phyloP scores from a whole-genome alignment of 2,329 filamentous ascomycete species.

The Sclerotinia trifoliorum region DNA sequence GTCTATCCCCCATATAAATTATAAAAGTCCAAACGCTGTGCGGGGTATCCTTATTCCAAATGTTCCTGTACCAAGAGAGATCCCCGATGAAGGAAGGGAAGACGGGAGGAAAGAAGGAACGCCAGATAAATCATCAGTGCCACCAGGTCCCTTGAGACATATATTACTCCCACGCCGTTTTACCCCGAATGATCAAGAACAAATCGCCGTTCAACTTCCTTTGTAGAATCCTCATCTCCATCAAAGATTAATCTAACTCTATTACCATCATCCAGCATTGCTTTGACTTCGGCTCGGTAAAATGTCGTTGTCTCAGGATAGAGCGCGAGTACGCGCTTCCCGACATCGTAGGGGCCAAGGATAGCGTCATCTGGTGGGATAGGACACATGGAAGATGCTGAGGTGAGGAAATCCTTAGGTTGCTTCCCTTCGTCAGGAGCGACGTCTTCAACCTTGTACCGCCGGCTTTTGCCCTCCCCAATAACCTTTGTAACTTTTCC shows the following conservation, averaged over 20 bases:
- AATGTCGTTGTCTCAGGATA: slow-evolving; percentile 85
- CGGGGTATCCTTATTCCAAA: slow-evolving; percentile 22
- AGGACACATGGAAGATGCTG: slow-evolving; percentile 72
- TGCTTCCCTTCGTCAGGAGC: slow-evolving; percentile 71
- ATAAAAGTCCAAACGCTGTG: slow-evolving; percentile 2
- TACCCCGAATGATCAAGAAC: slow-evolving; percentile 64
- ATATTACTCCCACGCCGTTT: neutral
- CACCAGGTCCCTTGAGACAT: neutral
- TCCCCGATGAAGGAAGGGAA: neutral
- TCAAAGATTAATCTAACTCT: slow-evolving; percentile 72
- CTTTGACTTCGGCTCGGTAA: slow-evolving; percentile 79
- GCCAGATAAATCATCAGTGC: neutral
- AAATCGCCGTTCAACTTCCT: slow-evolving; percentile 72
- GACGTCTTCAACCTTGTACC: slow-evolving; percentile 77
- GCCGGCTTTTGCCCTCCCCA: slow-evolving; percentile 73
- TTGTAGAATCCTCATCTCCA: slow-evolving; percentile 72
- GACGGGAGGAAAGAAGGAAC: neutral
- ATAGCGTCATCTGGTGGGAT: slow-evolving; percentile 63
- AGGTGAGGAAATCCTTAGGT: slow-evolving; percentile 64
- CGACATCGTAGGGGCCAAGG: slow-evolving; percentile 60
- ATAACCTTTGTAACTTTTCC: slow-evolving; percentile 74
- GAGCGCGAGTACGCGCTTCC: slow-evolving; percentile 72
- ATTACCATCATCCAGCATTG: slow-evolving; percentile 51
- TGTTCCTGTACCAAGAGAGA: slow-evolving; percentile 16
- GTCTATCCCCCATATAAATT: neutral